Percentiles rank a stretch among this genome's conserved stretches.
These are phyloP conservation scores for Sugiyamaella lignohabitans DNA, from an alignment of 805 yeast species.

Conservation along the genomic window DNA sequence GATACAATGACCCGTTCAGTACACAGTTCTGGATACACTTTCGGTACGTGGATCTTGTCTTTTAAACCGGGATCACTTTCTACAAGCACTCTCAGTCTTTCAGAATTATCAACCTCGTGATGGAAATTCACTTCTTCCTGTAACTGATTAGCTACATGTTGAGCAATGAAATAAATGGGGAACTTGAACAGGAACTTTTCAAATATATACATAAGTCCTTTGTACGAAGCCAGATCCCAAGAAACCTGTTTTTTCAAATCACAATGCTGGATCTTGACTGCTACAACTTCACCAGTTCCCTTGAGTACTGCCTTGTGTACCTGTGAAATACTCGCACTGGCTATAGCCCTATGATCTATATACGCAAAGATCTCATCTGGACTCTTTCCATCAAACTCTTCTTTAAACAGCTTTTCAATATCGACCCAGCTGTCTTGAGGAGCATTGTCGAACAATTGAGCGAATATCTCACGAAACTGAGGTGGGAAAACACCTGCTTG, in stretches of 20 bases:
- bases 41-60: conserved; percentile 50
- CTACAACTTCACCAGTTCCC: conserved; percentile 61
- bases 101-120: conserved; percentile 50
- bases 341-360: conserved; percentile 55
- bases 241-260: conserved; percentile 54
- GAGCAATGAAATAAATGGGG: conserved; percentile 52
- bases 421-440: conserved; percentile 49
- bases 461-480: conserved; percentile 54
- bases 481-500: conserved; percentile 64
- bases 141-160: conserved; percentile 52
- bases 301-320: conserved; percentile 73
- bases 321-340: conserved; percentile 87
- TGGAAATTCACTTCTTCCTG: conserved; percentile 56
- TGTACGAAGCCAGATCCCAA: conserved; percentile 57
- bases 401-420: conserved; percentile 26
- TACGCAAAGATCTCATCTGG: conserved; percentile 39
- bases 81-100: conserved; percentile 35
- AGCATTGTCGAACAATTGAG: conserved; percentile 59
- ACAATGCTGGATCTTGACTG: conserved; percentile 85
- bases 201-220: conserved; percentile 45
- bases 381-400: conserved; percentile 36
- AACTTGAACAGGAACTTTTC: conserved; percentile 51
- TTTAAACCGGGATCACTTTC: conserved; percentile 37
- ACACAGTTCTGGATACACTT: conserved; percentile 40
- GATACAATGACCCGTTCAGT: conserved; percentile 49